Base-by-base conservation (phyloP, 1,139 yeast species). In the Nakaseomyces nivariensis region DNA sequence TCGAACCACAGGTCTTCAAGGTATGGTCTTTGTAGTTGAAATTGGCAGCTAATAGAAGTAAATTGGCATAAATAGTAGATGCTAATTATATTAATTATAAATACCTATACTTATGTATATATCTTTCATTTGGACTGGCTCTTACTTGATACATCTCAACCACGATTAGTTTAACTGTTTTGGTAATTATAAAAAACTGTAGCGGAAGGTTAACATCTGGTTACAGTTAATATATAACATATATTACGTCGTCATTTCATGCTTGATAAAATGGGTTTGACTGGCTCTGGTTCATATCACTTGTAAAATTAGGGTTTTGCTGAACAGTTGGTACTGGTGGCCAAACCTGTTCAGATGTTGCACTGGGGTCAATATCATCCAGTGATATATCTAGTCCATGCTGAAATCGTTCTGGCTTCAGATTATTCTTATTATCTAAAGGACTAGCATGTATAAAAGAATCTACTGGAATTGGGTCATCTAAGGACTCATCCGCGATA, bases 1-100 rank as follows among this genome's bases (percentile, higher is more conserved):
- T 55, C 26, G 61, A 63, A 42, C 66, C 67, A 38, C 64, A 63
- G 48, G 51, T 55, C 31, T 64, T 63, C 51, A 59, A 59, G 47
- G 52, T 61, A 29, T 62, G 67, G 67, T 60, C 67, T 40, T 54
- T 64, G 58, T 61, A 56, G 58, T 50, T 34, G 42, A 46, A 48
- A 48, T 47, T 38, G n/a, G 10, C 3, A 33, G 10, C 10, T 9
- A 33, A 33, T 11, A 33, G n/a, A 33, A n/a, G 13, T 33, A 33
- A 9, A 10, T 17, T 3, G 22, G 22, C 22, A 17, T 17, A 17
- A 17, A 17, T 17, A 17, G 22, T 29, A 29, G 31, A 29, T 29
- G 31, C 31, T 9, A 29, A 31, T 22, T 24, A 29, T 36, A 11
- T 26, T 13, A n/a, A 37, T 10, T 27, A 41, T 17, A 17, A 17